phyloP scores from a whole-genome alignment of 2,329 filamentous ascomycete genomes.

The Sarocladium strictum region DNA sequence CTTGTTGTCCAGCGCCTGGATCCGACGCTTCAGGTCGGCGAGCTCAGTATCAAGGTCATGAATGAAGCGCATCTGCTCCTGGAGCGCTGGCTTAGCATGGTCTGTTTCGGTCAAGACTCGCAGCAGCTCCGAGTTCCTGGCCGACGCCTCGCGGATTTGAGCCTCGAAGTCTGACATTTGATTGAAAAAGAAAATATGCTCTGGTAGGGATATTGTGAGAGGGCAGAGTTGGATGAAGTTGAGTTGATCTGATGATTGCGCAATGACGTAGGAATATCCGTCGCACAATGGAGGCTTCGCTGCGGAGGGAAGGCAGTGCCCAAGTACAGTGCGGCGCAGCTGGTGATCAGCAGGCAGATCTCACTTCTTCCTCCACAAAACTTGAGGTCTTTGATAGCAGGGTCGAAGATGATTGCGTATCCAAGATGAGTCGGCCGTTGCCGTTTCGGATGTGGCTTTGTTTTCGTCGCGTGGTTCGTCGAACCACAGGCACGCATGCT shows the following conservation, averaged over 20 bases:
- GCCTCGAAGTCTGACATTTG: conserved; percentile 26
- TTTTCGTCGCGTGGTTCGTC: too few species aligned
- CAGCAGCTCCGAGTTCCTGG: conserved; percentile 38
- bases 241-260: background rate
- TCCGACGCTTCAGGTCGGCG: conserved; percentile 25
- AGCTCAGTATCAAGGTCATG: conserved; percentile 38
- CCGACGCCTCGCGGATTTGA: conserved; percentile 32
- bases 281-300: background rate
- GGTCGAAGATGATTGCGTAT: too few species aligned
- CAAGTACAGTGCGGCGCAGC: too few species aligned
- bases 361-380: too few species aligned
- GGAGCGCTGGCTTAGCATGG: conserved; percentile 38
- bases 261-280: background rate
- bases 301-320: background rate
- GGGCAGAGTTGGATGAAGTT: too few species aligned
- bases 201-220: too few species aligned
- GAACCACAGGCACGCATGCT: too few species aligned
- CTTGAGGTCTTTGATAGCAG: too few species aligned
- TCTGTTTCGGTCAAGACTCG: conserved; percentile 41
- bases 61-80: conserved; percentile 39
- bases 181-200: too few species aligned
- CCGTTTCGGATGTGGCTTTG: too few species aligned
- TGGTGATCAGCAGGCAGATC: too few species aligned
- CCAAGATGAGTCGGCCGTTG: too few species aligned
- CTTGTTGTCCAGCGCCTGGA: conserved; percentile 32